phyloP scores from a whole-genome alignment of 495 filamentous ascomycete genomes.

The Daldinia bambusicola region DNA sequence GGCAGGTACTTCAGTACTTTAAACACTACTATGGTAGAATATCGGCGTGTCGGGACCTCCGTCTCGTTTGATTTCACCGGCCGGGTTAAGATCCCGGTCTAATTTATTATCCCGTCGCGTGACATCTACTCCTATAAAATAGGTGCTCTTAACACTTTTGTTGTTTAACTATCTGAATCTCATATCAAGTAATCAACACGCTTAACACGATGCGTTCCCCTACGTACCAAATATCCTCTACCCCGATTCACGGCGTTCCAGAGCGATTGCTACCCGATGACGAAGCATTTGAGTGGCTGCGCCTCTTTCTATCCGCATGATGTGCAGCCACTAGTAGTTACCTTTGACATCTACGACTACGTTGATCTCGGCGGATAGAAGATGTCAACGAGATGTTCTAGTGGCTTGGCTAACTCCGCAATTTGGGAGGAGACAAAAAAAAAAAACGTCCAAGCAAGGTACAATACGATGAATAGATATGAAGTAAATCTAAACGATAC shows the following conservation, averaged over 20 bases:
- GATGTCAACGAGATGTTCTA: background rate
- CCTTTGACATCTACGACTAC: background rate
- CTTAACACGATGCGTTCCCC: background rate
- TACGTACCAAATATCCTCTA: background rate
- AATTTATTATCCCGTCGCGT: conserved; percentile 27
- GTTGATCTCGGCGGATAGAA: background rate
- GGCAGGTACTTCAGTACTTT: background rate
- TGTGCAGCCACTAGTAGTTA: background rate
- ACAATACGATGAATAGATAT: background rate
- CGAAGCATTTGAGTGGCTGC: background rate
- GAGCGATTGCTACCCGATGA: background rate
- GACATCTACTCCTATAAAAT: background rate
- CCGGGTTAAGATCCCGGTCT: conserved; percentile 32
- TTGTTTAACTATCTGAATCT: background rate
- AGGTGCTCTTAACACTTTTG: background rate
- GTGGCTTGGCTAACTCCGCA: background rate
- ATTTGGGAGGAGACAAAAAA: background rate
- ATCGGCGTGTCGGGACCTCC: conserved; percentile 19
- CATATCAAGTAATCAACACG: no score
- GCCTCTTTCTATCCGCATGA: background rate
- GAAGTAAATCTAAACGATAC: background rate
- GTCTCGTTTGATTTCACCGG: conserved; percentile 15
- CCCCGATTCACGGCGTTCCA: background rate
- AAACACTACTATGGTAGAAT: conserved; percentile 4
- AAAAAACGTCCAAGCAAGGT: background rate